These are phyloP conservation scores for Skeletonema marinoi DNA, from an alignment of 108 stramenopile species.

Conservation along the genomic window DNA sequence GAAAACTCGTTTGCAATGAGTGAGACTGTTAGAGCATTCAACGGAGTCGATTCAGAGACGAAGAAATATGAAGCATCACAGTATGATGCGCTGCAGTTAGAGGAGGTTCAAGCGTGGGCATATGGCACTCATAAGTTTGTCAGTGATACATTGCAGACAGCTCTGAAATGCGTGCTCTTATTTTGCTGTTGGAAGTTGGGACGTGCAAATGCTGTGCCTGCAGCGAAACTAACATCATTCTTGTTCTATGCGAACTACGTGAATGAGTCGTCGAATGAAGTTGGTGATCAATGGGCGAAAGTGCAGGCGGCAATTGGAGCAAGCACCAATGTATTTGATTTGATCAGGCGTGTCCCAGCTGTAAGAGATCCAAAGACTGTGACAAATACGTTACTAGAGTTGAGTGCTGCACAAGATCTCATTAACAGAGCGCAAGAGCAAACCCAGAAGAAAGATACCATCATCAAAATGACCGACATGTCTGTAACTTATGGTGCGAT, in stretches of 20 bases:
- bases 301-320: constrained; percentile 84
- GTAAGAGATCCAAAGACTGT: constrained; percentile 64
- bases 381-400: constrained; percentile 35
- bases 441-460: constrained; percentile 26
- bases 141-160: constrained; percentile 72
- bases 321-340: constrained; percentile 81
- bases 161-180: constrained; percentile 60
- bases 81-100: constrained; percentile 70
- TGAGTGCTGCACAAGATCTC: constrained; percentile 29
- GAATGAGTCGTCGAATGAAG: constrained; percentile 81
- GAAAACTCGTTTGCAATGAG: constrained; percentile 88
- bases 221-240: constrained; percentile 75
- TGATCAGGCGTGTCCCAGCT: constrained; percentile 69
- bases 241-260: constrained; percentile 87
- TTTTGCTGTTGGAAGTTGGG: constrained; percentile 75
- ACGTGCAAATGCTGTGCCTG: constrained; percentile 61
- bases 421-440: constrained; percentile 12
- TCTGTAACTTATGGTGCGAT: constrained; percentile 69
- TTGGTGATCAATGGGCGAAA: constrained; percentile 89
- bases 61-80: constrained; percentile 77
- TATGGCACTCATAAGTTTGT: constrained; percentile 84
- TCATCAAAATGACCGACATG: constrained; percentile 69
- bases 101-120: constrained; percentile 88
- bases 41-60: constrained; percentile 68
- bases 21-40: constrained; percentile 83